Percentiles rank a stretch among this genome's conserved stretches.
Evolutionary conservation across 768 basidiomycete genomes (phyloP).

Genomic region (Leucosporidium scottii): DNA sequence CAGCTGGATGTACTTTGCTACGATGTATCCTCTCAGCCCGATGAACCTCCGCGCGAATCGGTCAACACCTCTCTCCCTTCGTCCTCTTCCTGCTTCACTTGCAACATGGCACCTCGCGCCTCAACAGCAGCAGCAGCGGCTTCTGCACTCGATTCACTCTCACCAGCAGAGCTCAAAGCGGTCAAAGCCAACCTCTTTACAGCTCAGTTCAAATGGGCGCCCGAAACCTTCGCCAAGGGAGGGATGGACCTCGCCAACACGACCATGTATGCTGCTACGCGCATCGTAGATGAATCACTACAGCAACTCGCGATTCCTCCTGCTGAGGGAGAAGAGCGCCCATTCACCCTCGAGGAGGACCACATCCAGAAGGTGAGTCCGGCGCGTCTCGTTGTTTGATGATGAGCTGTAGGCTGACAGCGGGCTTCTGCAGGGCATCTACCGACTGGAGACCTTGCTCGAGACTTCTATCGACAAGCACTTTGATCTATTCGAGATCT

Average conservation of each 20-base stretch:
- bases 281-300: conserved; percentile 22
- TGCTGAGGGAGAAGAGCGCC: conserved; percentile 1
- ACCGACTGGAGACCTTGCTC: conserved; percentile 35
- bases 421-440: conserved; percentile 24
- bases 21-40: too few relatives aligned
- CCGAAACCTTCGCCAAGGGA: conserved; percentile 31
- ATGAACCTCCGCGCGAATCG: too few relatives aligned
- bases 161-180: neutral
- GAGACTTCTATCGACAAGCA: conserved; percentile 34
- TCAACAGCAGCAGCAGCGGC: too few relatives aligned
- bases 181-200: conserved; percentile 18
- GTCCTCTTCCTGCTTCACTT: too few relatives aligned
- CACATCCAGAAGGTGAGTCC: conserved; percentile 30
- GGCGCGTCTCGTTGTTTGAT: neutral
- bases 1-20: too few relatives aligned
- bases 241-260: conserved; percentile 37
- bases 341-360: conserved; percentile 8
- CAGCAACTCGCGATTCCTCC: conserved; percentile 16
- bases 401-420: neutral
- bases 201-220: conserved; percentile 34
- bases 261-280: conserved; percentile 30
- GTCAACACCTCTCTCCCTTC: too few relatives aligned
- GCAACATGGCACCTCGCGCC: too few relatives aligned
- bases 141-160: neutral
- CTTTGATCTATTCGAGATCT: conserved; percentile 37